Evolutionary conservation across 1,284 basidiomycete species (phyloP).

Genomic region (Apiotrichum gamsii): DNA sequence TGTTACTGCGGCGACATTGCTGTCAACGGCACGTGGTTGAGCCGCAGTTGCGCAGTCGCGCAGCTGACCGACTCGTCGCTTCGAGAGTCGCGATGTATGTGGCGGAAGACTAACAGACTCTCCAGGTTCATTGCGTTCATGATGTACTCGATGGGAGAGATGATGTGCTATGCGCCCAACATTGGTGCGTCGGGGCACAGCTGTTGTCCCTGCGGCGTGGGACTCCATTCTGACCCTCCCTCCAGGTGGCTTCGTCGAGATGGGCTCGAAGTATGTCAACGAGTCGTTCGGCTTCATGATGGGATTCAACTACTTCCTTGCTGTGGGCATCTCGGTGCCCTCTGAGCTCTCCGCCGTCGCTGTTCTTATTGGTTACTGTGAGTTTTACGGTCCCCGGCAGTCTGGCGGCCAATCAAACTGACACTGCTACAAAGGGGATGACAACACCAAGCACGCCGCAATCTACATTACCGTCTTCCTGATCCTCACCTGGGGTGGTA

Average conservation of each 20-base stretch:
- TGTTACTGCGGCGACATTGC: too few relatives aligned
- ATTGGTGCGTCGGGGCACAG: constrained; percentile 4
- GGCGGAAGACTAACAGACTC: too few relatives aligned
- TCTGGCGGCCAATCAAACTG: too few relatives aligned
- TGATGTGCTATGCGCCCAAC: constrained; percentile 14
- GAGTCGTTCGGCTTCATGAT: constrained; percentile 19
- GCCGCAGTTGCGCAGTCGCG: too few relatives aligned
- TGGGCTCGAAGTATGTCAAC: constrained; percentile 20
- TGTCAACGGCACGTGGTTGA: too few relatives aligned
- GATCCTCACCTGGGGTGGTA: constrained; percentile 4
- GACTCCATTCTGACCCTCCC: too few relatives aligned
- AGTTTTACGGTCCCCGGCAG: too few relatives aligned
- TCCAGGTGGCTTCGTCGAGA: constrained; percentile 7
- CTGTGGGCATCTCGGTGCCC: constrained; percentile 16
- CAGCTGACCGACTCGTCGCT: too few relatives aligned
- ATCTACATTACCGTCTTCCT: constrained; percentile 18
- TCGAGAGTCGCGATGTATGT: too few relatives aligned
- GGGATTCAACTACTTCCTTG: too few relatives aligned
- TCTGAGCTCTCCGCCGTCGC: constrained; percentile 70
- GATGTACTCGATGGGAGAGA: constrained; percentile 27
- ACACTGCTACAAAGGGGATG: too few relatives aligned
- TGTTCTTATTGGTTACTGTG: constrained; percentile 73
- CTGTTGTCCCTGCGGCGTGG: too few relatives aligned
- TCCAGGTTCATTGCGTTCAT: constrained; percentile 12
- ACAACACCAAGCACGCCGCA: constrained; percentile 16